A percentile compares a stretch with the other conserved stretches of the same genome.
These are phyloP conservation scores for Amaranthus palmeri DNA, from an alignment of 148 eudicot genomes.

Conservation along the genomic window DNA sequence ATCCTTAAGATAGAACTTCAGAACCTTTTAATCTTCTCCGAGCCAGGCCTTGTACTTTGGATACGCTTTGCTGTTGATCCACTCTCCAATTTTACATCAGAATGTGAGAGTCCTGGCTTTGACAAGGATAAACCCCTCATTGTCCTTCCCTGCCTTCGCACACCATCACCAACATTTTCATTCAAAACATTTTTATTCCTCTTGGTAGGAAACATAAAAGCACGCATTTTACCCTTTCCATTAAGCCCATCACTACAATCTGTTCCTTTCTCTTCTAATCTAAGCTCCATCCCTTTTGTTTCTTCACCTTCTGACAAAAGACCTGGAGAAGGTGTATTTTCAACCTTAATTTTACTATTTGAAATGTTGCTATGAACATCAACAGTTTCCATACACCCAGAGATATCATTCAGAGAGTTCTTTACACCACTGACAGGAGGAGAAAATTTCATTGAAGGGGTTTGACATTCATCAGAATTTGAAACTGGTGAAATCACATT, in stretches of 20 bases:
- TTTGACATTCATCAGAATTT: conserved; percentile 35
- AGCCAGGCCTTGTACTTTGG: conserved; percentile 33
- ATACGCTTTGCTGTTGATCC: conserved; percentile 29
- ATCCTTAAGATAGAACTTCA: conserved; percentile 1
- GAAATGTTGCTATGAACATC: conserved; percentile 22
- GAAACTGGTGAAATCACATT: conserved; percentile 40
- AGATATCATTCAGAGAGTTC: conserved; percentile 24
- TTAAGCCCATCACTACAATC: conserved; percentile 20
- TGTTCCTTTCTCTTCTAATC: conserved; percentile 36
- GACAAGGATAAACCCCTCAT: conserved; percentile 35
- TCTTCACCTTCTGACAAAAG: conserved; percentile 36
- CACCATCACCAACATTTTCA: conserved; percentile 35
- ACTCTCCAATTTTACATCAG: conserved; percentile 33
- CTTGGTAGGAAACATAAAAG: conserved; percentile 34
- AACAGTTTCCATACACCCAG: conserved; percentile 24
- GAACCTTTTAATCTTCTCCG: conserved; percentile 47
- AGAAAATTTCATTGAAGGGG: conserved; percentile 24
- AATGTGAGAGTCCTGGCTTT: conserved; percentile 19
- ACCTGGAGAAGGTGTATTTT: conserved; percentile 32
- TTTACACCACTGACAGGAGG: conserved; percentile 27
- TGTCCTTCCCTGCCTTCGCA: conserved; percentile 34
- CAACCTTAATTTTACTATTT: conserved; percentile 31
- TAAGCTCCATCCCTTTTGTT: conserved; percentile 22
- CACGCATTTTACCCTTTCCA: conserved; percentile 34
- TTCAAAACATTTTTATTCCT: conserved; percentile 32